Percentiles rank a stretch among this genome's conserved stretches.
These are phyloP conservation scores for Sedum album DNA, from an alignment of 164 flowering plant species.

Conservation along the genomic window DNA sequence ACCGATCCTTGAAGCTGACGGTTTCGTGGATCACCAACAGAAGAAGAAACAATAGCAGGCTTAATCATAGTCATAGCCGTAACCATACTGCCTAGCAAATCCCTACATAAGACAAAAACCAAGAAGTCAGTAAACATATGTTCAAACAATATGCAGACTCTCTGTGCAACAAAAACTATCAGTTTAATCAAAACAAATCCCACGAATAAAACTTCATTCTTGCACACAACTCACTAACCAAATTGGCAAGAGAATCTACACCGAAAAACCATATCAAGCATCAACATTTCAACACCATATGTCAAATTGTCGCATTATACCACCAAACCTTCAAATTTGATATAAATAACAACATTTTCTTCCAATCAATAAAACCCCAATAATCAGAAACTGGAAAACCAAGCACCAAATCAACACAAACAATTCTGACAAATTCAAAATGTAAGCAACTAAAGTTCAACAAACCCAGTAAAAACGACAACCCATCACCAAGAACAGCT, in stretches of 20 bases:
- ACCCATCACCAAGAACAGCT: too few relatives aligned
- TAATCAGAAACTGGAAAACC: too few relatives aligned
- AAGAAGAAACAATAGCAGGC: conserved; percentile 33
- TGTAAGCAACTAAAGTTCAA: too few relatives aligned
- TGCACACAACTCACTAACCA: neutral
- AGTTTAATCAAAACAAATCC: neutral
- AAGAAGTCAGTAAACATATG: conserved; percentile 9
- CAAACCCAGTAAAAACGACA: too few relatives aligned
- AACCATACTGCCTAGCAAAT: conserved; percentile 36
- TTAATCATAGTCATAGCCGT: conserved; percentile 52
- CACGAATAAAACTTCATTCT: neutral
- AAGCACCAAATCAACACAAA: too few relatives aligned
- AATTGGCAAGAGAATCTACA: neutral
- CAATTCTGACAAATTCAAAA: too few relatives aligned
- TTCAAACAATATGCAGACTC: neutral
- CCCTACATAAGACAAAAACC: neutral
- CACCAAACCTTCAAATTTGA: too few relatives aligned
- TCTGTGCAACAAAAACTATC: neutral
- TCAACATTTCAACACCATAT: too few relatives aligned
- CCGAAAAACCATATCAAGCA: too few relatives aligned
- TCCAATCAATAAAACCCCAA: too few relatives aligned
- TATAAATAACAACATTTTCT: too few relatives aligned
- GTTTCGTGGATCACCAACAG: conserved; percentile 22
- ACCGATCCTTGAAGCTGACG: conserved; percentile 53
- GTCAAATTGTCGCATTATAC: too few relatives aligned